A percentile compares a stretch with the other conserved stretches of the same genome.
Evolutionary conservation across 2,329 filamentous ascomycete genomes (phyloP).

Genomic region (Cladosporium sp.): DNA sequence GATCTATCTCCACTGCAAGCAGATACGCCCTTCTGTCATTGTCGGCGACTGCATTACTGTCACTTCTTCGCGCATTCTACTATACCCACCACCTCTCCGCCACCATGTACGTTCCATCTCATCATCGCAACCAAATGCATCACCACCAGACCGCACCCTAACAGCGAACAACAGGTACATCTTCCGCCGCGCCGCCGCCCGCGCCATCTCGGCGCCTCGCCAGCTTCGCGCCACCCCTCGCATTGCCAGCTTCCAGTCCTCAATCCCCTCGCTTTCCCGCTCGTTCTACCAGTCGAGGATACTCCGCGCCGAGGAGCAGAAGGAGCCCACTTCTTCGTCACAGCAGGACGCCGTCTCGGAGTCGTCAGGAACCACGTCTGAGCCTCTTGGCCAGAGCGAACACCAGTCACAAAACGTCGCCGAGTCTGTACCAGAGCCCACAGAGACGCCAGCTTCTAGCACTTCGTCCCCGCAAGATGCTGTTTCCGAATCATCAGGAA

Average conservation of each 20-base stretch:
- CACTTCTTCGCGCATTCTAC: background rate
- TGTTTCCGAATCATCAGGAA: constrained; percentile 20
- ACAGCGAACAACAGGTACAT: constrained; percentile 44
- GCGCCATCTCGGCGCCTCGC: constrained; percentile 48
- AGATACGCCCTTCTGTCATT: background rate
- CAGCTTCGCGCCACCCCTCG: constrained; percentile 20
- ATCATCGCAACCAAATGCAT: constrained; percentile 1
- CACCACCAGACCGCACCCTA: background rate
- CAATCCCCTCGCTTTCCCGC: constrained; percentile 33
- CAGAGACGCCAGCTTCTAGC: constrained; percentile 8
- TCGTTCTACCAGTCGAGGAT: constrained; percentile 38
- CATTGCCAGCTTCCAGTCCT: constrained; percentile 33
- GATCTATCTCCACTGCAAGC: background rate
- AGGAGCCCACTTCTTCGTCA: constrained; percentile 17
- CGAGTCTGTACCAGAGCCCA: constrained; percentile 1
- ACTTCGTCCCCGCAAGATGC: constrained; percentile 12
- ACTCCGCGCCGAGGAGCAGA: constrained; percentile 22
- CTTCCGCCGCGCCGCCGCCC: constrained; percentile 55
- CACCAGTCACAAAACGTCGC: background rate
- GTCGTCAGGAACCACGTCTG: constrained; percentile 20
- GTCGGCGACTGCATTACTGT: background rate
- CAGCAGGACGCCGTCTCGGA: constrained; percentile 18
- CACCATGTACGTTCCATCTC: constrained; percentile 6
- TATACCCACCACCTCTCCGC: background rate
- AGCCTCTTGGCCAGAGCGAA: constrained; percentile 14